Base-by-base conservation (phyloP, 2,329 filamentous ascomycete genomes). In the Bipolaris sorokiniana region DNA sequence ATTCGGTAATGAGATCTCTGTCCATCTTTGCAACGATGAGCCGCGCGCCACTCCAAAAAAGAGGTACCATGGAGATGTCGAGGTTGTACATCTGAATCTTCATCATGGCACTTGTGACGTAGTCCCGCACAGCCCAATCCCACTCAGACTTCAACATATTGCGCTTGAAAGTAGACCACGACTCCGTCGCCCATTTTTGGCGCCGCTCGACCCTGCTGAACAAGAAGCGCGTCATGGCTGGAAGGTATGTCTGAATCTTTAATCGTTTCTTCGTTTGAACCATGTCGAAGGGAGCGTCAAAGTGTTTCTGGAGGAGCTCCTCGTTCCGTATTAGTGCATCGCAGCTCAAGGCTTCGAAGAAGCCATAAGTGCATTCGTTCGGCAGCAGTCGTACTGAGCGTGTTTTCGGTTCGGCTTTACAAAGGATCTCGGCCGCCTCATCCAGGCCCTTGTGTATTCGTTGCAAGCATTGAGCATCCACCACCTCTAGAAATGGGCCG, bases 281-380 rank as follows among this genome's bases (percentile, higher is more conserved):
- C 20, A 92, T 83, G 64, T 86, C 83, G 74, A 98, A 97, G 10
- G 96, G 91, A 64, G 84, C 86, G 72, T 97, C 90, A 72, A 98
- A 97, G 63, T 88, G 83, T 26, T 79, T 67, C 53, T 77, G 71
- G 20, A 89, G 74, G 18, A 83, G 76, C 16, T 78, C 75, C 53
- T 86, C 83, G 61, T 84, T 81, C 20, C 79, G 76, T 59, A 97
- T 81, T 71, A 96, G 92, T 0, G 89, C 83, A 64, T 92, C 86
- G 74, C 90, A 96, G 74, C 92, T 96, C 49, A 98, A 80, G 0
- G 90, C 89, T 74, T 98, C 94, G 68, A 96, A 97, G 28, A 98
- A 85, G 10, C 91, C 89, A 56, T 95, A 85, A 48, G 96, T 84
- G 6, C 91, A 86, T 26, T 85, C 80, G 1, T 83, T 78, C 26